Base-by-base conservation (phyloP, 2,329 filamentous ascomycete genomes). In the Neobulgaria alba region DNA sequence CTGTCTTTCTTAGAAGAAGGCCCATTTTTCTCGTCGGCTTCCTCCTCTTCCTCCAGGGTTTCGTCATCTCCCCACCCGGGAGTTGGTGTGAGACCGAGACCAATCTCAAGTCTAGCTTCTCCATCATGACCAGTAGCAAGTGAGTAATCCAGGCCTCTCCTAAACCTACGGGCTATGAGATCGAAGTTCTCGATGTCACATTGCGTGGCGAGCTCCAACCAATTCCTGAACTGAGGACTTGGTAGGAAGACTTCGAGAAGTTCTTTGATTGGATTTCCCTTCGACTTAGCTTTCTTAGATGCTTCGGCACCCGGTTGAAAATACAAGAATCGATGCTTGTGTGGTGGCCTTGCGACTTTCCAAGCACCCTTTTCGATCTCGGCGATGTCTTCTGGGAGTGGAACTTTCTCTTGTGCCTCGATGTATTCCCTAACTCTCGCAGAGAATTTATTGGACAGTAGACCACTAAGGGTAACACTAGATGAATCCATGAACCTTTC, bases 281-380 rank as follows among this genome's bases (percentile, higher is more conserved):
- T n/a, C 29, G 29, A 3, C 14, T 29, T 38, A 12, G 36, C 20
- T 38, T 41, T 15, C 29, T 42, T 19, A 20, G 38, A 33, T 35
- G 31, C 16, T 19, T 39, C 64, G 9, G 18, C 63, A 36, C 56
- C 69, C 50, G 64, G 67, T 52, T 87, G 79, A 45, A 85, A 74
- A 63, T 92, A 98, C 2, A 95, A 69, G 61, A 83, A 98, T 10
- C 89, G 85, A 59, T 95, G 88, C 67, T 98, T 98, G 66, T 98
- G 89, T 0, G 92, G 92, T 29, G 92, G 92, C 21, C 77, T 75
- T 5, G 92, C 85, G 7, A 93, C 82, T 46, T 72, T 76, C 85
- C 85, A 92, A 0, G 66, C 64, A 31, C 65, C 65, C 33, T 69
- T 69, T 55, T 81, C 75, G 44, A 83, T 78, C 42, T 73, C 70